Evolutionary conservation across 495 filamentous ascomycete species (phyloP), one percentile per base, ranked within the genome.

Genomic region (Extremus antarcticus): DNA sequence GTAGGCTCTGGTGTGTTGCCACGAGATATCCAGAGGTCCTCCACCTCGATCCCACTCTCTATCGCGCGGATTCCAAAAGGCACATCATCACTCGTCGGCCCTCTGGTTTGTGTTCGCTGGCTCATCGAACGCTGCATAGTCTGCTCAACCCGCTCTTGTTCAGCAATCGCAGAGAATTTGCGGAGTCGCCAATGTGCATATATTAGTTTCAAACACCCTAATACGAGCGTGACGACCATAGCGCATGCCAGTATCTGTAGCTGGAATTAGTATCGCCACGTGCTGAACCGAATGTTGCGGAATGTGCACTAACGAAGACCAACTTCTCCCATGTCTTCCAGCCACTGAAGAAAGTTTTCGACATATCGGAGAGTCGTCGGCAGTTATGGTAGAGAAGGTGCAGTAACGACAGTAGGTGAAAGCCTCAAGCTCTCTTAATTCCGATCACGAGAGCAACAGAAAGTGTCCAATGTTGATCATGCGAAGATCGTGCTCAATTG

Each of bases 291-390:
- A 17, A 39, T 11, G 38, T 47, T 32, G 25, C 29, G n/a, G 20
- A 17, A 23, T n/a, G 32, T 1, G 22, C n/a, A 77, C 87, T 71
- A 74, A 96, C 91, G 71, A 95, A 83, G 57, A 79, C 83, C 81
- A 95, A 78, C 76, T 95, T 85, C 77, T 94, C 80, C 91, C 91
- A 97, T 63, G 92, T 70, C 58, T 76, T 66, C 90, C 90, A 95
- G 38, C 71, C 75, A 39, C 72, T 63, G 73, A 91, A 95, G 72
- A 96, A 95, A 15, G 38, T 29, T 17, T 57, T 58, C 4, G 39
- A 46, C 58, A 61, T 61, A 23, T 7, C 3, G 19, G 17, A 9
- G 4, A 45, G n/a, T n/a, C n/a, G n/a, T n/a, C n/a, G n/a, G n/a
- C n/a, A n/a, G n/a, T n/a, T n/a, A n/a, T n/a, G n/a, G n/a, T n/a